A percentile compares a stretch with the other conserved stretches of the same genome.
Evolutionary conservation across 139 green algal species (phyloP).

Genomic region (Microglena sp.): DNA sequence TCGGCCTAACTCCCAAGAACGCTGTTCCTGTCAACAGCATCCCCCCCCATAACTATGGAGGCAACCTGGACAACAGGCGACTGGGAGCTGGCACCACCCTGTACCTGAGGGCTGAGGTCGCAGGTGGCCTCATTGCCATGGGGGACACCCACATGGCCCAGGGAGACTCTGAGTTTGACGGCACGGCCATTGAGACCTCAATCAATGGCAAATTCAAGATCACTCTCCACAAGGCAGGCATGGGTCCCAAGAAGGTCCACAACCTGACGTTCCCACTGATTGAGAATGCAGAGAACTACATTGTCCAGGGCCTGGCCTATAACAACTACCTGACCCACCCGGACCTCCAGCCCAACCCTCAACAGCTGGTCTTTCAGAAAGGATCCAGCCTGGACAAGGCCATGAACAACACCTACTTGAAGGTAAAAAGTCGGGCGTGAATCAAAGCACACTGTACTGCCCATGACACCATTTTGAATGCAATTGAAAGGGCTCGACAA

Average conservation of each 20-base stretch:
- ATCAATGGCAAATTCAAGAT: conserved; percentile 54
- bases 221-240: conserved; percentile 46
- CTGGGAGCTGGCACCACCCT: conserved; percentile 45
- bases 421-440: too few species aligned
- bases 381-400: conserved; percentile 32
- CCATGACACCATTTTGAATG: too few species aligned
- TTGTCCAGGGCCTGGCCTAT: conserved; percentile 59
- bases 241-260: neutral
- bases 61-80: conserved; percentile 58
- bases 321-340: conserved; percentile 38
- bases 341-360: conserved; percentile 23
- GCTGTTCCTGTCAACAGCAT: conserved; percentile 32
- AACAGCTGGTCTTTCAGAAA: conserved; percentile 12
- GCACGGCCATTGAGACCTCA: conserved; percentile 57
- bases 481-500: too few species aligned
- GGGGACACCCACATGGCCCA: conserved; percentile 51
- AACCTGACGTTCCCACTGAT: conserved; percentile 45
- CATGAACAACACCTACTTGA: neutral
- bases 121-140: conserved; percentile 49
- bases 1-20: conserved; percentile 36
- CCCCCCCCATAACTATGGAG: conserved; percentile 30
- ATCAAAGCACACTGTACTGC: too few species aligned
- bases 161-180: conserved; percentile 50
- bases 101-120: conserved; percentile 55
- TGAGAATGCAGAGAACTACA: conserved; percentile 40